Conservation (phyloP, 495 filamentous ascomycete species). For the Saxispiralis lemnorum region DNA sequence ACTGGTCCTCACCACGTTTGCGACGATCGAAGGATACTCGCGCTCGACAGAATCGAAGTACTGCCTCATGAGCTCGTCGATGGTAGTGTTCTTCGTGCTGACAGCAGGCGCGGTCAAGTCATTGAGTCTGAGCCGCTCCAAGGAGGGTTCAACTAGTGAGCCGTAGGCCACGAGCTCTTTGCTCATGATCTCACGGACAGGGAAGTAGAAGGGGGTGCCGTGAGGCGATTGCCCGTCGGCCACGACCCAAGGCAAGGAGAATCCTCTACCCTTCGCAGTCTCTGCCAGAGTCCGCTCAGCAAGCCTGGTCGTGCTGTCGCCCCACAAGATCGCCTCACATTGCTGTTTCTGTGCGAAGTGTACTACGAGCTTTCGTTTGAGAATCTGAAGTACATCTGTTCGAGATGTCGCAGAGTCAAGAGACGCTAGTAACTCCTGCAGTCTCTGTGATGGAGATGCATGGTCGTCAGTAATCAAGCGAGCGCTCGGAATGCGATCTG, state of each 20-base stretch:
- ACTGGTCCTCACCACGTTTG: slow-evolving; percentile 80
- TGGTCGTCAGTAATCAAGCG: background rate
- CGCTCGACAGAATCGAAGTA: slow-evolving; percentile 79
- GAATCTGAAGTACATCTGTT: slow-evolving; percentile 49
- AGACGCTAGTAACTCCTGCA: slow-evolving; percentile 36
- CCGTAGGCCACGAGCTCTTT: slow-evolving; percentile 55
- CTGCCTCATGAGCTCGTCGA: slow-evolving; percentile 74
- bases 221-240: slow-evolving; percentile 51
- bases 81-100: slow-evolving; percentile 45
- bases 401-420: slow-evolving; percentile 57
- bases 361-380: slow-evolving; percentile 53
- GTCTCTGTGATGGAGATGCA: slow-evolving; percentile 16
- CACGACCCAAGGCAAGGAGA: slow-evolving; percentile 61
- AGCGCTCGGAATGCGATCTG: slow-evolving; percentile 3
- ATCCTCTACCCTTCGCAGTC: slow-evolving; percentile 79
- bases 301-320: slow-evolving; percentile 69
- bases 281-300: slow-evolving; percentile 73
- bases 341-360: slow-evolving; percentile 37
- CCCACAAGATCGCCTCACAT: slow-evolving; percentile 63
- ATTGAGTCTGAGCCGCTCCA: slow-evolving; percentile 30
- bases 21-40: slow-evolving; percentile 78
- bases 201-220: slow-evolving; percentile 46
- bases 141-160: slow-evolving; percentile 31
- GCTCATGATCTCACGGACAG: slow-evolving; percentile 64
- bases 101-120: slow-evolving; percentile 2